These are phyloP conservation scores for Psilocybe mexicana DNA, from an alignment of 1,284 basidiomycete species.

Conservation along the genomic window DNA sequence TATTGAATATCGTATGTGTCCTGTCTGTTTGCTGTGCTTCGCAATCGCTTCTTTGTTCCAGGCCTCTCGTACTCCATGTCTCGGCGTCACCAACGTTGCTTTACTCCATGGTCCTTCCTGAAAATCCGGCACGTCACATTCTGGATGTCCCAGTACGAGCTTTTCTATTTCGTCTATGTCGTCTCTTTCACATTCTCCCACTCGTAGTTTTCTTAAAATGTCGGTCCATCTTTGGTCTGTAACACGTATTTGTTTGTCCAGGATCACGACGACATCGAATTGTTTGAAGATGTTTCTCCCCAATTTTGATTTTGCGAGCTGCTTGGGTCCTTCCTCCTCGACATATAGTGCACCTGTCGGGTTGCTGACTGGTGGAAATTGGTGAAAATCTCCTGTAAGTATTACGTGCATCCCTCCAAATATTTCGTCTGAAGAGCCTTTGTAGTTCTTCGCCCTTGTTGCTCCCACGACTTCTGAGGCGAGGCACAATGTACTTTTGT, in stretches of 20 bases:
- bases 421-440: not conserved
- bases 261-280: no score
- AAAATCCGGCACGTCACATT: constrained; percentile 21
- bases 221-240: not conserved
- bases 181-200: constrained; percentile 24
- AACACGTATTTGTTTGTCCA: no score
- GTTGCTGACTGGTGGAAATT: constrained; percentile 36
- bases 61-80: constrained; percentile 30
- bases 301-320: no score
- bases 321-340: not conserved
- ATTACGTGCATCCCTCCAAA: constrained; percentile 32
- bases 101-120: constrained; percentile 24
- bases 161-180: constrained; percentile 26
- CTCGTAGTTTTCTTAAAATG: constrained; percentile 24
- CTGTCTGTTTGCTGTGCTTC: constrained; percentile 15
- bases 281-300: no score
- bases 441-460: not conserved
- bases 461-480: constrained; percentile 5
- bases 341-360: constrained; percentile 26
- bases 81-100: constrained; percentile 34
- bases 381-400: constrained; percentile 38
- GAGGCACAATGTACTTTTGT: constrained; percentile 13
- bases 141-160: constrained; percentile 23
- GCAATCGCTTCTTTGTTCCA: constrained; percentile 34
- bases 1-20: constrained; percentile 18